phyloP scores from a whole-genome alignment of 305 asterid genomes.

The Stenogyne calaminthoides region DNA sequence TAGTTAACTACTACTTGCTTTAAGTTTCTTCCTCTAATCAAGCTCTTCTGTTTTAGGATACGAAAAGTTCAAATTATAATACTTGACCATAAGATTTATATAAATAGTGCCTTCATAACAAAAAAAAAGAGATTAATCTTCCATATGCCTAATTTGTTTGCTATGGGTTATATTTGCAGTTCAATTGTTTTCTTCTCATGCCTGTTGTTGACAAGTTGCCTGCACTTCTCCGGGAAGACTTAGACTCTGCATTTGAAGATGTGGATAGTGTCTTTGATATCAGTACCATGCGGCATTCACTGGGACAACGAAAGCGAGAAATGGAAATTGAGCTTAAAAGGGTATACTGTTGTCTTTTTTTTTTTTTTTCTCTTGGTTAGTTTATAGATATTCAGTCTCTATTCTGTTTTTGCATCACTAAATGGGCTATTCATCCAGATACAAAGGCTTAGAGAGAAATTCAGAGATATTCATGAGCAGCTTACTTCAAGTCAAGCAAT shows the following conservation, averaged over 20 bases:
- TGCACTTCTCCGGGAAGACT: slow-evolving; percentile 86
- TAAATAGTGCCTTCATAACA: not conserved
- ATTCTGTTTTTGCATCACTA: slow-evolving; percentile 22
- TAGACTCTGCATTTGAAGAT: slow-evolving; percentile 88
- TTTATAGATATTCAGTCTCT: not conserved
- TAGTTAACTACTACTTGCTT: not conserved
- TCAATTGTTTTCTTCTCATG: slow-evolving; percentile 94
- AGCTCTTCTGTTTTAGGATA: not conserved
- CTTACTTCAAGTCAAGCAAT: slow-evolving; percentile 52
- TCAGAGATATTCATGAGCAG: slow-evolving; percentile 74
- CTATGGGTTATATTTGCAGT: slow-evolving; percentile 55
- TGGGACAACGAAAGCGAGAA: slow-evolving; percentile 77
- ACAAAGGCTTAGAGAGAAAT: slow-evolving; percentile 82
- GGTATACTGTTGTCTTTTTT: slow-evolving; percentile 53
- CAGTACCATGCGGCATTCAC: slow-evolving; percentile 71
- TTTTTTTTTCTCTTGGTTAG: slow-evolving; percentile 11
- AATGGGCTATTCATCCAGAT: slow-evolving; percentile 50
- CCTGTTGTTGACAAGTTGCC: slow-evolving; percentile 98
- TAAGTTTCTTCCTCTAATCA: not conserved
- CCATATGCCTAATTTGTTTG: slow-evolving; percentile 16
- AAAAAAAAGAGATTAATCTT: not conserved
- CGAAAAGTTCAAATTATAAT: not conserved
- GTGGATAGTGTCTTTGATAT: slow-evolving; percentile 84
- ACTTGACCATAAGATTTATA: slow-evolving; percentile 8
- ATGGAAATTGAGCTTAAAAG: slow-evolving; percentile 89